Conservation (phyloP, 192 early-diverging fungal species). For the Umbelopsis vinacea region DNA sequence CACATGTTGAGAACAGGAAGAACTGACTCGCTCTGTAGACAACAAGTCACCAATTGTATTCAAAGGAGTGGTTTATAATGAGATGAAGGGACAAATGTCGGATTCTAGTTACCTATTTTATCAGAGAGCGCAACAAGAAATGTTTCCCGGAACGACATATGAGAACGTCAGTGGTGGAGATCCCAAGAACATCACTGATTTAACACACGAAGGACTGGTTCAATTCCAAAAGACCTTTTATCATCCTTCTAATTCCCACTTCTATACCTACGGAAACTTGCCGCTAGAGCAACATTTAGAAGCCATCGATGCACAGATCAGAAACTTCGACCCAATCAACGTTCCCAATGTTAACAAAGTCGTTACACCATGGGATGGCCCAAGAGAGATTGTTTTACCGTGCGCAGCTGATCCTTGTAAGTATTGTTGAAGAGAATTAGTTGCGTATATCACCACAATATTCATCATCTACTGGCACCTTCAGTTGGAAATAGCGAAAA, state of each 20-base stretch:
- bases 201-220: slow-evolving; percentile 83
- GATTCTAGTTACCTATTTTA: slow-evolving; percentile 83
- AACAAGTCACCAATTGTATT: slow-evolving; percentile 71
- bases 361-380: slow-evolving; percentile 53
- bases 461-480: background rate
- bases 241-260: slow-evolving; percentile 90
- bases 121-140: slow-evolving; percentile 73
- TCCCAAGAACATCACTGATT: slow-evolving; percentile 82
- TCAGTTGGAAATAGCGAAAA: slow-evolving; percentile 71
- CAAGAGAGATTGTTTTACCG: slow-evolving; percentile 48
- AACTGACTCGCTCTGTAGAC: slow-evolving; percentile 87
- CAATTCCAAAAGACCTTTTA: slow-evolving; percentile 86
- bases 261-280: slow-evolving; percentile 92
- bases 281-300: slow-evolving; percentile 74
- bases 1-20: slow-evolving; percentile 29
- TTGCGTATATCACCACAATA: background rate
- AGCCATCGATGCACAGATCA: slow-evolving; percentile 68
- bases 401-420: slow-evolving; percentile 76
- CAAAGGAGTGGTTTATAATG: slow-evolving; percentile 98
- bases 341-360: slow-evolving; percentile 57
- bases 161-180: slow-evolving; percentile 88
- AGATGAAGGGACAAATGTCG: slow-evolving; percentile 93
- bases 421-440: background rate
- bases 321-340: slow-evolving; percentile 53
- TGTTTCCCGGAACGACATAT: slow-evolving; percentile 88